Conservation (phyloP, 2,329 filamentous ascomycete species). For the Fusarium mexicanum region DNA sequence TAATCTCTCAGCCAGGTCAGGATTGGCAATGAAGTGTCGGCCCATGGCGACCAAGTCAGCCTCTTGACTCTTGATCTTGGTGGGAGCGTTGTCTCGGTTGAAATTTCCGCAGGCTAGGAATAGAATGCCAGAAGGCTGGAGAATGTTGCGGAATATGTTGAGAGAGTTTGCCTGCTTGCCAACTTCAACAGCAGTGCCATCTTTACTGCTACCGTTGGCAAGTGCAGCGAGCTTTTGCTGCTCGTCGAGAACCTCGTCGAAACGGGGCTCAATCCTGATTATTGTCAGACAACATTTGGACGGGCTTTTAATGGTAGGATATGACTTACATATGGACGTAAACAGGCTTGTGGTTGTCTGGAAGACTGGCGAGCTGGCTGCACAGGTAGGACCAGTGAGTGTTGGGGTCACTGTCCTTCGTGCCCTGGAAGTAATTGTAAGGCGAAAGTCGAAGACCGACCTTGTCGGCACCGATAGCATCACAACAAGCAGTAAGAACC, state of each 20-base stretch:
- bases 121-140: constrained; percentile 51
- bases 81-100: constrained; percentile 16
- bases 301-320: fast-evolving
- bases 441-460: constrained; percentile 36
- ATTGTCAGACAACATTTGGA: neutral
- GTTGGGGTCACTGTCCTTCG: constrained; percentile 45
- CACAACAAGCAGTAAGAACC: constrained; percentile 20
- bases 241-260: constrained; percentile 58
- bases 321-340: neutral
- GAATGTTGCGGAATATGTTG: constrained; percentile 52
- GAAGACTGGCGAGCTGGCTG: constrained; percentile 47
- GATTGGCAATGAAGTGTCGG: constrained; percentile 48
- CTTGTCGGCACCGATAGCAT: constrained; percentile 33
- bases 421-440: constrained; percentile 48
- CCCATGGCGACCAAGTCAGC: constrained; percentile 45
- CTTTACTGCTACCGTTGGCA: constrained; percentile 16
- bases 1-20: constrained; percentile 50
- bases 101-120: constrained; percentile 63
- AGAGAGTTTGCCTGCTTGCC: constrained; percentile 45
- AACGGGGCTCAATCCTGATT: constrained; percentile 56
- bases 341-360: constrained; percentile 11
- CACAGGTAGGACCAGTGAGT: constrained; percentile 51
- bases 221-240: constrained; percentile 54
- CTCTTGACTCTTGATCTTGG: constrained; percentile 48
- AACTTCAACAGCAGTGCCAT: neutral